phyloP scores from a whole-genome alignment of 371 early-diverging fungal genomes.

The Nematocida sp. region DNA sequence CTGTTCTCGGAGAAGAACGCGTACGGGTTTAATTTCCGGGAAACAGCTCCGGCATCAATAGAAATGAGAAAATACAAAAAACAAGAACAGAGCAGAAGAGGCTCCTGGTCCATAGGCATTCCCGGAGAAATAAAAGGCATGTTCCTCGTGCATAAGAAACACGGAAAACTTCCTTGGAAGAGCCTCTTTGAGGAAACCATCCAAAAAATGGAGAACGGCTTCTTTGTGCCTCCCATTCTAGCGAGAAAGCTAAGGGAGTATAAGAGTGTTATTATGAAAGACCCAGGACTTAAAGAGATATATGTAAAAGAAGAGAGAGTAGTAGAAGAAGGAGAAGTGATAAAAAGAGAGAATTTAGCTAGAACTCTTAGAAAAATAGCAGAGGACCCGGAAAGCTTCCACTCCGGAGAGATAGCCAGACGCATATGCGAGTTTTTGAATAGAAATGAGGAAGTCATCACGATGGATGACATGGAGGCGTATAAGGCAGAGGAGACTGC shows the following conservation, averaged over 20 bases:
- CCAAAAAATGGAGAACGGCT: conserved; percentile 71
- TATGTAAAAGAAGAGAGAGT: conserved; percentile 73
- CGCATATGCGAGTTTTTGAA: conserved; percentile 68
- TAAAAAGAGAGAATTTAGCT: conserved; percentile 73
- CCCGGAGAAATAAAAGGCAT: conserved; percentile 85
- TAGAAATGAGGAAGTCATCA: background rate
- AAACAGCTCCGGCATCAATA: conserved; percentile 77
- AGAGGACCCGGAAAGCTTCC: conserved; percentile 78
- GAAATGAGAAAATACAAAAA: conserved; percentile 72
- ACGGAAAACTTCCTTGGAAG: conserved; percentile 74
- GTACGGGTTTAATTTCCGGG: conserved; percentile 73
- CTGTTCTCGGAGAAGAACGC: conserved; percentile 1
- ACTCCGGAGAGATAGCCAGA: conserved; percentile 76
- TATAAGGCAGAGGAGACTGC: background rate
- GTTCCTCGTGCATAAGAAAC: conserved; percentile 72
- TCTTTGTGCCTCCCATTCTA: conserved; percentile 69
- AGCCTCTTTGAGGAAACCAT: conserved; percentile 76
- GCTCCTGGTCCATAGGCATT: conserved; percentile 77
- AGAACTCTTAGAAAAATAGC: conserved; percentile 75
- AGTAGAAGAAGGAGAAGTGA: conserved; percentile 71
- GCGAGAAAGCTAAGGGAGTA: conserved; percentile 67
- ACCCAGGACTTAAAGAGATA: conserved; percentile 70
- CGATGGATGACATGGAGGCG: background rate
- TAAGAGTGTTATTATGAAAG: conserved; percentile 63
- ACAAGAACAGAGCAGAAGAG: conserved; percentile 71